Base-by-base conservation (phyloP, 2,329 filamentous ascomycete species). In the Fonsecaea monophora region DNA sequence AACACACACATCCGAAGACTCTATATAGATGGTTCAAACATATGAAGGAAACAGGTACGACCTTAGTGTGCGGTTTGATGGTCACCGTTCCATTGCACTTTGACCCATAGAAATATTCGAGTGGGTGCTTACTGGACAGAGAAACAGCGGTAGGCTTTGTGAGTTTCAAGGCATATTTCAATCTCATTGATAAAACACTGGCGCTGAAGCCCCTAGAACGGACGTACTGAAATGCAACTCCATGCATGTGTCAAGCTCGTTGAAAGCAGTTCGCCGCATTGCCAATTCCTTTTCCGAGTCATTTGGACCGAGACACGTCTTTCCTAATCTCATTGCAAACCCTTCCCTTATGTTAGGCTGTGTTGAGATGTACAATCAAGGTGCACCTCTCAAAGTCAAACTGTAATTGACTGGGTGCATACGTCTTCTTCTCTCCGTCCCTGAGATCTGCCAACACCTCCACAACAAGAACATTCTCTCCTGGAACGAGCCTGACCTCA, bases 391-490 rank as follows among this genome's bases (percentile, higher is more conserved):
- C 93, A 69, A 94, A 82, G 75, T 95, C 92, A 40, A 90, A 85
- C 68, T 89, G 86, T 9, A 87, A 82, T 0, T 86, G 88, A 32
- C 84, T 84, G 0, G 64, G 63, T 15, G 83, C 80, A 42, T 84
- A 79, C 67, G 84, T 87, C 74, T 77, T 74, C 35, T 87, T 82
- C 21, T 83, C 86, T 73, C 83, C 86, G 0, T 85, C 87, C 69
- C 61, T 70, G 53, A 92, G 84, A 6, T 89, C 89, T 0, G 90
- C 91, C 70, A 93, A 87, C 65, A 94, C 83, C 73, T 94, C 90
- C 7, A 96, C 84, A 73, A 93, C 90, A 59, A 97, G 85, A 54
- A 89, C 85, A 72, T 95, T 96, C 59, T 92, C 84, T 6, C 92
- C 92, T 1, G 86, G 85, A 32, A 86, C 84, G 34, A 97, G 81